Evolutionary conservation across 2,329 filamentous ascomycete genomes (phyloP).

Genomic region (Cryphonectria japonica): DNA sequence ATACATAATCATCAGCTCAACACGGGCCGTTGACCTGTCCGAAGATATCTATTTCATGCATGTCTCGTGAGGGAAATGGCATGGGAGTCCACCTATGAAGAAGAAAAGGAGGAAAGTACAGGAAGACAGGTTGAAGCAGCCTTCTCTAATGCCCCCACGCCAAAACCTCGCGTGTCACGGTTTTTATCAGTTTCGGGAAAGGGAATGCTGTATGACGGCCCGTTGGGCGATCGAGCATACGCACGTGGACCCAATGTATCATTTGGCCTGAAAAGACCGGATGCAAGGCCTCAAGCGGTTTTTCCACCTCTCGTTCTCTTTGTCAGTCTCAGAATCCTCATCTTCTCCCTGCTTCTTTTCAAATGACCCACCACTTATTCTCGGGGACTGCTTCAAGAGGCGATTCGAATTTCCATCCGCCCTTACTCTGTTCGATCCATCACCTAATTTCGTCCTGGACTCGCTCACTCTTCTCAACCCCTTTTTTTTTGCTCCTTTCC

Average conservation of each 20-base stretch:
- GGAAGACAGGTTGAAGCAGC: too few relatives aligned
- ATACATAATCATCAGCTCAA: too few relatives aligned
- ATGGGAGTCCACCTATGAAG: neutral
- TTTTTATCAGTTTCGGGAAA: neutral
- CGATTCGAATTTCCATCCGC: neutral
- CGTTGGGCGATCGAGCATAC: neutral
- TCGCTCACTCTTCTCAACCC: too few relatives aligned
- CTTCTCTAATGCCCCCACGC: neutral
- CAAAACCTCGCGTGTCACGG: neutral
- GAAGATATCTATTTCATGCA: neutral
- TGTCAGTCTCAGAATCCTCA: too few relatives aligned
- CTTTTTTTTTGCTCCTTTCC: too few relatives aligned
- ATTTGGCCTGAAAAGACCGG: neutral
- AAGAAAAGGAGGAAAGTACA: too few relatives aligned
- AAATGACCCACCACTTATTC: too few relatives aligned
- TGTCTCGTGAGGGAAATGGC: neutral
- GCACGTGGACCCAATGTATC: too few relatives aligned
- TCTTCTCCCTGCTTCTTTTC: neutral
- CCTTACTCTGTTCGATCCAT: neutral
- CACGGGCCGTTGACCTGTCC: too few relatives aligned
- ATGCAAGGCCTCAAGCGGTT: neutral
- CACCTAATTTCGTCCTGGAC: too few relatives aligned
- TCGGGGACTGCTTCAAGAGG: neutral
- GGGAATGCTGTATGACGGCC: too few relatives aligned
- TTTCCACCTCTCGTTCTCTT: neutral